phyloP scores from a whole-genome alignment of 768 basidiomycete species.

The Naematelia encephala region DNA sequence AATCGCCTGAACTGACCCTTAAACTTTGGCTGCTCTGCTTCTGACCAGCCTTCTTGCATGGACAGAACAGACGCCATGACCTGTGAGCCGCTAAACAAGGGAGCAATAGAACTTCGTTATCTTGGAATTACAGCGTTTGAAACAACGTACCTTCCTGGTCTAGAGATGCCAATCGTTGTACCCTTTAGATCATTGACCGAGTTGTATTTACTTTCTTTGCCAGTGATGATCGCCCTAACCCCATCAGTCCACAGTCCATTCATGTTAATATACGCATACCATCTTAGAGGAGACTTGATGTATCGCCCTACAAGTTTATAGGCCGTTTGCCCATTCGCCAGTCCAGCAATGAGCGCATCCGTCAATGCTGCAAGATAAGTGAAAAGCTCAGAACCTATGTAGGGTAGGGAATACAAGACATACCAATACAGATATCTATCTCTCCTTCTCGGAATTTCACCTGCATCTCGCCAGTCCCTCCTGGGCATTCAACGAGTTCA shows the following conservation, averaged over 20 bases:
- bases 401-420: slow-evolving; percentile 5
- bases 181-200: slow-evolving; percentile 70
- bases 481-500: slow-evolving; percentile 79
- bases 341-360: slow-evolving; percentile 84
- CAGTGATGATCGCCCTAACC: slow-evolving; percentile 85
- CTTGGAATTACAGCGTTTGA: not conserved
- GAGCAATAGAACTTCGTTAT: too few species aligned
- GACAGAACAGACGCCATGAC: slow-evolving; percentile 97
- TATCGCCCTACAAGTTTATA: slow-evolving; percentile 93
- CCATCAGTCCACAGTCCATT: not conserved
- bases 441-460: slow-evolving; percentile 50
- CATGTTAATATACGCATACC: too few species aligned
- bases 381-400: not conserved
- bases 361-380: slow-evolving; percentile 68
- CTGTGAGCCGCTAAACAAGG: slow-evolving; percentile 21
- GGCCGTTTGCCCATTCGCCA: slow-evolving; percentile 78
- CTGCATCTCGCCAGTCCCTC: slow-evolving; percentile 53
- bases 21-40: slow-evolving; percentile 56
- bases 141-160: slow-evolving; percentile 67
- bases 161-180: slow-evolving; percentile 82
- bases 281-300: slow-evolving; percentile 82
- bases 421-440: slow-evolving; percentile 45
- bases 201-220: slow-evolving; percentile 67
- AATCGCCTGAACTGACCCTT: slow-evolving; percentile 64
- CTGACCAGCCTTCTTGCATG: slow-evolving; percentile 75